phyloP scores from a whole-genome alignment of 176 grass and related monocot species.

The Rhynchospora breviuscula region DNA sequence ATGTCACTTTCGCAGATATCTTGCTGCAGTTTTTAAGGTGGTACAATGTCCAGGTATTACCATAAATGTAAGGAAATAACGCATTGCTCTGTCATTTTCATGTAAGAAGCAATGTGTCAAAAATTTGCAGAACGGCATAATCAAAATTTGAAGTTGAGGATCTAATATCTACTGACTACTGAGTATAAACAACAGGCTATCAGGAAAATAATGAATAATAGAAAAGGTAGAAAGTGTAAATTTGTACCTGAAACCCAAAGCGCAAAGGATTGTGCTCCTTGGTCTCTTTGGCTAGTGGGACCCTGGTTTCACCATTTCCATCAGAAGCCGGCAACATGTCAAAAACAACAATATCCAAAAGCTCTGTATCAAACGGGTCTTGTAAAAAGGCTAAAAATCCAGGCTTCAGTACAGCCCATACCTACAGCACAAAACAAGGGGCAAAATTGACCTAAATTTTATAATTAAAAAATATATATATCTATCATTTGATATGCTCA shows the following conservation, averaged over 20 bases:
- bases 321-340: conserved; percentile 51
- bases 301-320: conserved; percentile 33
- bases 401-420: conserved; percentile 86
- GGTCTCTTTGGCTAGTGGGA: conserved; percentile 57
- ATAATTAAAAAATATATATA: background rate
- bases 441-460: conserved; percentile 5
- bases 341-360: conserved; percentile 77
- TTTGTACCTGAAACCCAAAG: conserved; percentile 68
- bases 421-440: conserved; percentile 34
- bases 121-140: background rate
- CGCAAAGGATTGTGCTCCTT: conserved; percentile 72
- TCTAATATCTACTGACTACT: background rate
- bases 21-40: background rate
- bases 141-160: background rate
- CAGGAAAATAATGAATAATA: background rate
- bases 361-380: conserved; percentile 77
- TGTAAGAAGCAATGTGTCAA: background rate
- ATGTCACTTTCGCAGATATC: background rate
- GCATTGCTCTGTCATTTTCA: background rate
- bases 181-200: background rate
- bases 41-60: background rate
- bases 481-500: background rate
- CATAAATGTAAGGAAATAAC: background rate
- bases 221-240: background rate
- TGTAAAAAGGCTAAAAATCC: conserved; percentile 81